Evolutionary conservation across 805 yeast genomes (phyloP), one percentile per base, ranked within the genome.

Genomic region (Saccharomyces mikatae): DNA sequence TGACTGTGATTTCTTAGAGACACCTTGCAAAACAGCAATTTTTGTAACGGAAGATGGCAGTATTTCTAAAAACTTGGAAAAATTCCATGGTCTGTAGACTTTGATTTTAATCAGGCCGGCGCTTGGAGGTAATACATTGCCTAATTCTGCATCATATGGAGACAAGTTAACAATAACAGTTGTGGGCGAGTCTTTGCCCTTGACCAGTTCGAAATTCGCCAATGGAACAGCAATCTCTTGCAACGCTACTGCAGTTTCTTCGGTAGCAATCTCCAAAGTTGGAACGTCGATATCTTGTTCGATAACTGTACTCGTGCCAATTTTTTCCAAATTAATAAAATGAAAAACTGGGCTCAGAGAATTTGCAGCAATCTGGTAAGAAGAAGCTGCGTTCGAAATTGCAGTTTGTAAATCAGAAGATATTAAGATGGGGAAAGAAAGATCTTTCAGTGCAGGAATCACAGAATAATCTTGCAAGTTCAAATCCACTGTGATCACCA

Each of bases 21-120:
- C 70, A 46, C 86, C 75, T 72, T 90, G 96, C 64, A 87, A 87
- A 26, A 87, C 75, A 17, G 86, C 78, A 51, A 91, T 73, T 28
- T 78, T 76, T 56, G 75, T 74, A 52, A 81, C 80, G 8, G 82
- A 68, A 1, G 76, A 57, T 28, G 92, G 91, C 46, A 87, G 67
- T 2, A 72, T 62, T 1, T 72, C 60, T 50, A 81, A 71, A 29
- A 89, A 72, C 14, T 74, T 67, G n/a, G 73, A 67, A 50, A 83
- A 74, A 56, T 77, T 72, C 74, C 90, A 87, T 2, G 97, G 96
- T 63, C 89, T 80, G 74, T 86, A 86, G 31, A 80, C 80, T 46
- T 85, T 80, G 48, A 88, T 74, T 8, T 80, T 71, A 48, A 87
- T 70, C 31, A 86, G 66, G 46, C 73, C 65, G 30, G 59, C 55